Evolutionary conservation across 345 rosid species (phyloP).

Genomic region (Populus nigra): DNA sequence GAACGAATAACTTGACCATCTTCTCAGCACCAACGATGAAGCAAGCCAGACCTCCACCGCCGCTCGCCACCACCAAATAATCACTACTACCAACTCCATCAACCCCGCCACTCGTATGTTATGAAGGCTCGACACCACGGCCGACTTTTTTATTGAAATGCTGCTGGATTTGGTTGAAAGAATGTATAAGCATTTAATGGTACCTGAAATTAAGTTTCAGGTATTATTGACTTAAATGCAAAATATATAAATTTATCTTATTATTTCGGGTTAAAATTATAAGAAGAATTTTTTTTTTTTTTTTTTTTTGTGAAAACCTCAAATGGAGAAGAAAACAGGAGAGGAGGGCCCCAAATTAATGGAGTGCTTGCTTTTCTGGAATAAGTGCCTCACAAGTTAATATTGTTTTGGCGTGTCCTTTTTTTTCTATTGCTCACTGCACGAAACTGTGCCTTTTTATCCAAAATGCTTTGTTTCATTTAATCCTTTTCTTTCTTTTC

Average conservation of each 20-base stretch:
- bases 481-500: no score
- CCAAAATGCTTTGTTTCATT: no score
- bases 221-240: no score
- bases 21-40: constrained; percentile 35
- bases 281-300: no score
- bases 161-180: not conserved
- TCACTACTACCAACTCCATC: not conserved
- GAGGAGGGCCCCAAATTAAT: no score
- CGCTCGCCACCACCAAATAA: constrained; percentile 28
- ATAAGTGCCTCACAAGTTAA: no score
- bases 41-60: constrained; percentile 40
- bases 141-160: not conserved
- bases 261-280: not conserved
- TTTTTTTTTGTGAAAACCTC: not conserved
- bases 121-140: not conserved
- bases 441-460: no score
- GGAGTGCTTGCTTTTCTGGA: no score
- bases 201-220: not conserved
- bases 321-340: no score
- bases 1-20: not conserved
- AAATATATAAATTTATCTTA: not conserved
- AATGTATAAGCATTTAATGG: not conserved
- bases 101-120: not conserved
- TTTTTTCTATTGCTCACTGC: no score
- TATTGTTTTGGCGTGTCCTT: no score